Base-by-base conservation (phyloP, 768 basidiomycete species). In the Leccinum aurantiacum region DNA sequence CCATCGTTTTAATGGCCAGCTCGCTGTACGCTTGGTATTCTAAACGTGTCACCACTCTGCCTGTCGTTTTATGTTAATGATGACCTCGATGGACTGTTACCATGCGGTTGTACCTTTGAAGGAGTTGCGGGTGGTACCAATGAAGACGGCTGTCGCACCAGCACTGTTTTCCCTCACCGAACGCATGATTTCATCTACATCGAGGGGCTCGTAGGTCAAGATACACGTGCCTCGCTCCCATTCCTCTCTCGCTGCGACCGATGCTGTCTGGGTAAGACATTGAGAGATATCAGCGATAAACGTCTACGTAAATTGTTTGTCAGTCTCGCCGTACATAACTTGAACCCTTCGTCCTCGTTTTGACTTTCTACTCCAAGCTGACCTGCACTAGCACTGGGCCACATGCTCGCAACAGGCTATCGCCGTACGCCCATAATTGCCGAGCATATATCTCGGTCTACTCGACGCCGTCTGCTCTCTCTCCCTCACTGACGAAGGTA, bases 11-110 rank as follows among this genome's bases (percentile, higher is more conserved):
- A 65, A 93, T 84, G 10, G 91, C 89, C 25, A 93, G 76, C 63
- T 84, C 86, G 63, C 86, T 88, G 73, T 93, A 93, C 8, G 91
- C 89, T 73, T 93, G 89, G 68, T 93, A 93, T 69, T 92, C 90
- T 35, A 93, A 73, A 38, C 82, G 82, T 25, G 85, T 85, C 35
- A 93, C 91, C 14, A 74, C 72, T 68, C 86, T 90, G 54, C 87
- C 90, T 91, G 71, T 37, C 47, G 53, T 50, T 19, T 35, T 48
- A 19, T 59, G 49, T 64, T 41, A 60, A 56, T 55, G 58, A 58
- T 33, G 25, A 47, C 60, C 57, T 51, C 19, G 46, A 24, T 27
- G 19, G n/a, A 17, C 25, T 19, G 35, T 46, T 52, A n/a, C 22
- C 54, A 11, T 51, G 58, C 31, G 14, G 24, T 54, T 19, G 52